Percentiles rank a stretch among this genome's conserved stretches.
Conservation (phyloP, 2,329 filamentous ascomycete species). For the Claviceps maximensis region DNA sequence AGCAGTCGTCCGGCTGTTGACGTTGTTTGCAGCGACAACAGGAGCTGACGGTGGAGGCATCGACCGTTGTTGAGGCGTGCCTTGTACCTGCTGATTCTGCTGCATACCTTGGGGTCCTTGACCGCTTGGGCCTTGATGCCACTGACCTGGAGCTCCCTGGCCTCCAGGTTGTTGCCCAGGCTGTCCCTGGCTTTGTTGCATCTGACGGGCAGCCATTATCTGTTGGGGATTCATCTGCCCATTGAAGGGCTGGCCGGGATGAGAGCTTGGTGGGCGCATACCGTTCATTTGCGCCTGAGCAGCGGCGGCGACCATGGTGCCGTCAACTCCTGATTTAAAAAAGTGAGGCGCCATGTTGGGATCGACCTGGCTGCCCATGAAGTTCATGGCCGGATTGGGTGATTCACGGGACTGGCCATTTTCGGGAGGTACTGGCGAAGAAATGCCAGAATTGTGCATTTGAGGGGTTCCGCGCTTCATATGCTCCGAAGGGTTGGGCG, state of each 20-base stretch:
- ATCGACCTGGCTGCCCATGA: slow-evolving; percentile 51
- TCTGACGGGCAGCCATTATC: slow-evolving; percentile 39
- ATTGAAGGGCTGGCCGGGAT: slow-evolving; percentile 45
- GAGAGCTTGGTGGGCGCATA: slow-evolving; percentile 57
- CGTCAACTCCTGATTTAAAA: slow-evolving; percentile 40
- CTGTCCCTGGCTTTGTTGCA: slow-evolving; percentile 23
- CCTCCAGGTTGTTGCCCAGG: slow-evolving; percentile 16
- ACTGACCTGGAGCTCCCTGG: slow-evolving; percentile 22
- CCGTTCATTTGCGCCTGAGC: slow-evolving; percentile 44
- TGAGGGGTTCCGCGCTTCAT: slow-evolving; percentile 69
- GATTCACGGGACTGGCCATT: slow-evolving; percentile 53
- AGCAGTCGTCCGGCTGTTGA: slow-evolving; percentile 42
- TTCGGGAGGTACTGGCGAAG: slow-evolving; percentile 54
- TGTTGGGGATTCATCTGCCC: slow-evolving; percentile 47
- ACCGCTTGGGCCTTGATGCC: slow-evolving; percentile 28
- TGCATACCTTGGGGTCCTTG: slow-evolving; percentile 28
- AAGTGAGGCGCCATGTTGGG: slow-evolving; percentile 47
- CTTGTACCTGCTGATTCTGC: slow-evolving; percentile 38
- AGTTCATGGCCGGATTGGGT: slow-evolving; percentile 47
- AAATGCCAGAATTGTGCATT: slow-evolving; percentile 54
- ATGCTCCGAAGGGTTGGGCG: slow-evolving; percentile 64
- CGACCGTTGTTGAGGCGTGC: slow-evolving; percentile 57
- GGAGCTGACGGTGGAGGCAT: slow-evolving; percentile 57
- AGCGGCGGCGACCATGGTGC: slow-evolving; percentile 37
- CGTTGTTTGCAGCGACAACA: slow-evolving; percentile 29